Percentiles rank a stretch among this genome's conserved stretches.
phyloP scores from a whole-genome alignment of 495 filamentous ascomycete genomes.

The Neurospora sp. region DNA sequence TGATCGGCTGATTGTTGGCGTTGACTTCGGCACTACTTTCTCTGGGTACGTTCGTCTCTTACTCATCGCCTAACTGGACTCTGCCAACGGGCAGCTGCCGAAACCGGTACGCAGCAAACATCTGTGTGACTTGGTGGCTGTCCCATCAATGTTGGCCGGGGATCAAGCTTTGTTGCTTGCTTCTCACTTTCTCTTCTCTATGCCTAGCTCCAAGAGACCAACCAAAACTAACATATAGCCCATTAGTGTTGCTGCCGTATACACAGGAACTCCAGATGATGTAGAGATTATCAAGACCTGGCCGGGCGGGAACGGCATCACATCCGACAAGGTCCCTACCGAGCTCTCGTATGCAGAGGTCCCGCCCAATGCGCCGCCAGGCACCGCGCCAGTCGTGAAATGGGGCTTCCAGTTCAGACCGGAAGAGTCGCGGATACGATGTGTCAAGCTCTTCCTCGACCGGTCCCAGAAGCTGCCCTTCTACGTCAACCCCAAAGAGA shows the following conservation, averaged over 20 bases:
- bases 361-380: conserved; percentile 25
- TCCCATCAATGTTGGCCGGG: background rate
- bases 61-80: background rate
- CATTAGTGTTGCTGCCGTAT: conserved; percentile 59
- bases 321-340: conserved; percentile 58
- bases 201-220: background rate
- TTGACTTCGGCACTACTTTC: conserved; percentile 65
- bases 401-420: conserved; percentile 75
- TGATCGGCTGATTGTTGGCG: conserved; percentile 53
- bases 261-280: conserved; percentile 66
- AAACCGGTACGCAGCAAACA: background rate
- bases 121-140: background rate
- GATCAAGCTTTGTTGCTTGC: background rate
- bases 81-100: conserved; percentile 2
- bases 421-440: conserved; percentile 61
- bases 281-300: conserved; percentile 74
- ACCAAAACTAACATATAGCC: background rate
- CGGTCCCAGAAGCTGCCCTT: conserved; percentile 66
- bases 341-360: conserved; percentile 45
- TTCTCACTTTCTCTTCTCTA: background rate
- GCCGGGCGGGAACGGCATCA: conserved; percentile 67
- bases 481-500: conserved; percentile 66
- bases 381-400: conserved; percentile 37
- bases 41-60: conserved; percentile 42
- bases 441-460: conserved; percentile 73